phyloP scores from a whole-genome alignment of 345 rosid species.

The Citrus mangshanensis region DNA sequence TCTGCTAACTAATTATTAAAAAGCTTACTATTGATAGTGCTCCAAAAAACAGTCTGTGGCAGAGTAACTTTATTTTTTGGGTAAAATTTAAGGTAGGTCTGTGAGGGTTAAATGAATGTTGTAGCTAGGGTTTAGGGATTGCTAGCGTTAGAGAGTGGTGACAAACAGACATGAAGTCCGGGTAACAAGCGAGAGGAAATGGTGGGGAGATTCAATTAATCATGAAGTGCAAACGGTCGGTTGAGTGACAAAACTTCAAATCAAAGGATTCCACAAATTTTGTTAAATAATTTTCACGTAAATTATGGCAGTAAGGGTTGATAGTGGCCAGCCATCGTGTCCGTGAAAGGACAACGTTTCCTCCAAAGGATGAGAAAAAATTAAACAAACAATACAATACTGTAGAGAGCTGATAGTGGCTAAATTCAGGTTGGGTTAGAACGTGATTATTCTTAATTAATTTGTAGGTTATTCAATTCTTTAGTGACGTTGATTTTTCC shows the following conservation, averaged over 20 bases:
- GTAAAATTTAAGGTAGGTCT: background rate
- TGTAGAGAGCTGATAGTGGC: background rate
- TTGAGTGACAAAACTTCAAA: background rate
- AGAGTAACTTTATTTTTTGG: background rate
- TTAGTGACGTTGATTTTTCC: too few relatives aligned
- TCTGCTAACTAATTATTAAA: too few relatives aligned
- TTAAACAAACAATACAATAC: background rate
- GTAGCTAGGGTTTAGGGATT: background rate
- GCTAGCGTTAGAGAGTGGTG: background rate
- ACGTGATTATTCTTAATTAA: too few relatives aligned
- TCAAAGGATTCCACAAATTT: background rate
- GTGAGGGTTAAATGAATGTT: too few relatives aligned
- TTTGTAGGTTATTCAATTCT: too few relatives aligned
- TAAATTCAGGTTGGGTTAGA: too few relatives aligned
- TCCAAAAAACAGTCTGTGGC: too few relatives aligned
- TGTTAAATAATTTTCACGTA: background rate
- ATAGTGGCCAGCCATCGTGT: conserved; percentile 20
- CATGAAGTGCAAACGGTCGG: conserved; percentile 8
- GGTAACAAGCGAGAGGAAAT: conserved; percentile 24
- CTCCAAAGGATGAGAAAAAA: background rate
- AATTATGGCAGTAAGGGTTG: conserved; percentile 8
- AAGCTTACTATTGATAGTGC: too few relatives aligned
- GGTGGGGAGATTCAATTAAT: background rate
- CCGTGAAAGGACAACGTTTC: background rate
- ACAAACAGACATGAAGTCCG: conserved; percentile 14